These are phyloP conservation scores for Flammula alnicola DNA, from an alignment of 1,284 basidiomycete species.

Conservation along the genomic window DNA sequence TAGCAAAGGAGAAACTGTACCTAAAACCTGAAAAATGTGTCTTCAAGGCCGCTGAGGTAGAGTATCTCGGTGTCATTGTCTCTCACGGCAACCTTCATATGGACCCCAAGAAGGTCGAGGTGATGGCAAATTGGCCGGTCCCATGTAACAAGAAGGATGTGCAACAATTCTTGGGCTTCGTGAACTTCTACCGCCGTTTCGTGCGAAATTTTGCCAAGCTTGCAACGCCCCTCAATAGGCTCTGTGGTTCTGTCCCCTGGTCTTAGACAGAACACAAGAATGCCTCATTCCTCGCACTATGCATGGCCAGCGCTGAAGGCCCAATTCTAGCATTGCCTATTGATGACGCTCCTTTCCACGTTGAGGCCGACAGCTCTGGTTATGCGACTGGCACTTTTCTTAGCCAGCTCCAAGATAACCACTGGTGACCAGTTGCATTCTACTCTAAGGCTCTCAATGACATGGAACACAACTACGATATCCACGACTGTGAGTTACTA, in stretches of 20 bases:
- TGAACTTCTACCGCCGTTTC: slow-evolving; percentile 45
- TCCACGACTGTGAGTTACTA: slow-evolving; percentile 37
- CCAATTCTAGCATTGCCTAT: slow-evolving; percentile 29
- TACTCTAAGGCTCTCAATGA: slow-evolving; percentile 27
- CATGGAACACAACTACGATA: slow-evolving; percentile 33
- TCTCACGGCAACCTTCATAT: slow-evolving; percentile 26
- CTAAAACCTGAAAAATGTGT: slow-evolving; percentile 34
- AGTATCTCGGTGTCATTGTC: slow-evolving; percentile 36
- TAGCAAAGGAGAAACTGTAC: slow-evolving; percentile 26
- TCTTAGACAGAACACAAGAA: slow-evolving; percentile 22
- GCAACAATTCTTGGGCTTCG: slow-evolving; percentile 29
- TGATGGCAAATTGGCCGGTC: slow-evolving; percentile 34
- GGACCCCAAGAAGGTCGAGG: slow-evolving; percentile 34
- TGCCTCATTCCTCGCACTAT: slow-evolving; percentile 20
- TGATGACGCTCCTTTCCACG: slow-evolving; percentile 14
- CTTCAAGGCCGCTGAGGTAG: slow-evolving; percentile 29
- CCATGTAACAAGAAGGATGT: slow-evolving; percentile 25
- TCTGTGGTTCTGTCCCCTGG: slow-evolving; percentile 23
- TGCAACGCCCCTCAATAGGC: slow-evolving; percentile 26
- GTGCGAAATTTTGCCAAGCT: slow-evolving; percentile 37
- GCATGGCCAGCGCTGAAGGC: slow-evolving; percentile 12
- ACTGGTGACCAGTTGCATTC: slow-evolving; percentile 30
- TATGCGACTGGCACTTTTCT: slow-evolving; percentile 30
- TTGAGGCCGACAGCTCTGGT: slow-evolving; percentile 30
- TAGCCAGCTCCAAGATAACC: slow-evolving; percentile 20